Base-by-base conservation (phyloP, 768 basidiomycete genomes). In the Phylloporus rhodoxanthus region DNA sequence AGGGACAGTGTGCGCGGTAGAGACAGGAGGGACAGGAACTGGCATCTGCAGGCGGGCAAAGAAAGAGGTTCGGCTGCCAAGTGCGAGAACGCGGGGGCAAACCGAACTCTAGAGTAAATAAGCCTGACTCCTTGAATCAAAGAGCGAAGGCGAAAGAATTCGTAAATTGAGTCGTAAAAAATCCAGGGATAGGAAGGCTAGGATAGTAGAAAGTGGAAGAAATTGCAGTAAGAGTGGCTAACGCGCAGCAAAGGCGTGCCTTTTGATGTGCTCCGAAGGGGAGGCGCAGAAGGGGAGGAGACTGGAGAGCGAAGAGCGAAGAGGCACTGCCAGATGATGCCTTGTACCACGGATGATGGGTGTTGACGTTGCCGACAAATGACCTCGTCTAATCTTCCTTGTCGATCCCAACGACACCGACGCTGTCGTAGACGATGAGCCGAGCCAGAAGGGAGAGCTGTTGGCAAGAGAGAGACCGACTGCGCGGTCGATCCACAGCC, bases 241-340 rank as follows among this genome's bases (percentile, higher is more conserved):
- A 91, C 87, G 87, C 87, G 77, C 87, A 89, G 76, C 84, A 77
- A 90, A 91, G 87, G 87, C 87, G 87, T 77, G 86, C 86, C 86
- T 89, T 89, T 90, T 89, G 64, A 59, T 57, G 57, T 61, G 68
- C 59, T 67, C 66, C 63, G 56, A 58, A 30, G 63, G 43, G 57
- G 62, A 57, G 62, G 62, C 58, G 60, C 64, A 60, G 58, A 53
- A 45, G 51, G 29, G 50, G 34, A 45, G 21, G 45, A 32, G 60
- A 59, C 54, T 63, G 56, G 51, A 45, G 47, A 62, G 56, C 41
- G 48, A 25, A 37, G n/a, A n/a, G n/a, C n/a, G n/a, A n/a, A n/a
- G n/a, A n/a, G 50, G 23, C 43, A 39, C 51, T 47, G 49, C 43
- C 47, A 46, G 57, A 50, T 37, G 51, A 50, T 43, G 55, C 50